A percentile compares a stretch with the other conserved stretches of the same genome.
These are phyloP conservation scores for Annulohypoxylon truncatum DNA, from an alignment of 2,329 filamentous ascomycete species.

Conservation along the genomic window DNA sequence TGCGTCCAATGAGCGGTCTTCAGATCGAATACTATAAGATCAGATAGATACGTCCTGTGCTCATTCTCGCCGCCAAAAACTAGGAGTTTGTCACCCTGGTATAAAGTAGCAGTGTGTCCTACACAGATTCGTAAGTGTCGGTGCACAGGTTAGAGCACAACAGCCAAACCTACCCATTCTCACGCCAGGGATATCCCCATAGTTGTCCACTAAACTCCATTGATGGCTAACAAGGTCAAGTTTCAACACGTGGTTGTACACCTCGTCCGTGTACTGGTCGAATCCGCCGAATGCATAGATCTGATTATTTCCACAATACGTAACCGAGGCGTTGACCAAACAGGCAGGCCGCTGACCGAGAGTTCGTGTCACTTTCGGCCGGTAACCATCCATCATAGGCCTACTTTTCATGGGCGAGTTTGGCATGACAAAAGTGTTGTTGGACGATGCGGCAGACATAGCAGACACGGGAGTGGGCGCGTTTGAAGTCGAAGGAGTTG, in stretches of 20 bases:
- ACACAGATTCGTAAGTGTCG: constrained; percentile 26
- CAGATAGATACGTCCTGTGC: constrained; percentile 92
- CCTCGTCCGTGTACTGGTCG: constrained; percentile 98
- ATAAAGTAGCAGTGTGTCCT: constrained; percentile 95
- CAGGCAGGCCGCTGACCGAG: constrained; percentile 88
- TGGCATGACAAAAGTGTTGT: constrained; percentile 91
- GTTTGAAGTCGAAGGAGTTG: constrained; percentile 52
- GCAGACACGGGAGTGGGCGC: constrained; percentile 60
- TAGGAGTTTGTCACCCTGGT: constrained; percentile 93
- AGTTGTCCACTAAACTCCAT: constrained; percentile 98
- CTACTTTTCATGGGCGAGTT: constrained; percentile 80
- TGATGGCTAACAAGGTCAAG: constrained; percentile 88
- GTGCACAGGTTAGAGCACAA: constrained; percentile 12
- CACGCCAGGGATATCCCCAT: constrained; percentile 96
- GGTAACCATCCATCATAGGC: constrained; percentile 77
- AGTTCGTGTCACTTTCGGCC: constrained; percentile 83
- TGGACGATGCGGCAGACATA: constrained; percentile 65
- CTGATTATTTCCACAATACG: constrained; percentile 97
- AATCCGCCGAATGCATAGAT: constrained; percentile 99
- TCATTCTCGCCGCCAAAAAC: constrained; percentile 99
- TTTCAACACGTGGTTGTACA: constrained; percentile 96
- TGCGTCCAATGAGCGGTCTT: constrained; percentile 96
- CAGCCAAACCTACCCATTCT: constrained; percentile 79
- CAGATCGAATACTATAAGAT: constrained; percentile 95
- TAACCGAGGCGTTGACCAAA: constrained; percentile 97